Evolutionary conservation across 2,329 filamentous ascomycete species (phyloP).

Genomic region (Talaromyces atroroseus): DNA sequence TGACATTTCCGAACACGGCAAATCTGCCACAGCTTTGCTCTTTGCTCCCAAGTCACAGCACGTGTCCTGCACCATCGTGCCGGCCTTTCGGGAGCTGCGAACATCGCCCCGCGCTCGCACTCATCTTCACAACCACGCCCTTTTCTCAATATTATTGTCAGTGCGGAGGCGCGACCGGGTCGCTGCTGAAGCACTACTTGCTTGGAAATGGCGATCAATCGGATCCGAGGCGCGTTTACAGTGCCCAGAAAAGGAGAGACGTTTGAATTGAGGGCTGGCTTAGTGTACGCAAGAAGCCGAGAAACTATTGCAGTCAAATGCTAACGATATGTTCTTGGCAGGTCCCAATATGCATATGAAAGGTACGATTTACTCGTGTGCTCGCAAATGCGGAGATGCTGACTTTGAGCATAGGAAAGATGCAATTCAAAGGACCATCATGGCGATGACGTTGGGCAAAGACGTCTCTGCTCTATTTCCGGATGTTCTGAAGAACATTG

Average conservation of each 20-base stretch:
- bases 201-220: conserved; percentile 78
- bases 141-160: conserved; percentile 8
- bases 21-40: not conserved
- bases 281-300: conserved; percentile 53
- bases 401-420: conserved; percentile 63
- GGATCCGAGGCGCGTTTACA: conserved; percentile 89
- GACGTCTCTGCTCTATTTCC: conserved; percentile 96
- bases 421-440: conserved; percentile 98
- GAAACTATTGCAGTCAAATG: conserved; percentile 15
- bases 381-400: conserved; percentile 16
- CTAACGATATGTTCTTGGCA: conserved; percentile 30
- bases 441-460: conserved; percentile 99
- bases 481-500: conserved; percentile 98
- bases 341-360: conserved; percentile 98
- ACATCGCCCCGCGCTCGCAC: conserved; percentile 14
- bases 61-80: conserved; percentile 5
- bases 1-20: not conserved
- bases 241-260: conserved; percentile 95
- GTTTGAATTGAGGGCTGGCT: conserved; percentile 88
- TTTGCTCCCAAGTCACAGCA: not conserved
- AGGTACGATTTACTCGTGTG: conserved; percentile 43
- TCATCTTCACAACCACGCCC: conserved; percentile 12
- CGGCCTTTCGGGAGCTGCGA: conserved; percentile 11
- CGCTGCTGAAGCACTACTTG: conserved; percentile 29
- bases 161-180: conserved; percentile 32